Percentiles rank a stretch among this genome's conserved stretches.
These are phyloP conservation scores for Candida sp. DNA, from an alignment of 1,139 yeast genomes.

Conservation along the genomic window DNA sequence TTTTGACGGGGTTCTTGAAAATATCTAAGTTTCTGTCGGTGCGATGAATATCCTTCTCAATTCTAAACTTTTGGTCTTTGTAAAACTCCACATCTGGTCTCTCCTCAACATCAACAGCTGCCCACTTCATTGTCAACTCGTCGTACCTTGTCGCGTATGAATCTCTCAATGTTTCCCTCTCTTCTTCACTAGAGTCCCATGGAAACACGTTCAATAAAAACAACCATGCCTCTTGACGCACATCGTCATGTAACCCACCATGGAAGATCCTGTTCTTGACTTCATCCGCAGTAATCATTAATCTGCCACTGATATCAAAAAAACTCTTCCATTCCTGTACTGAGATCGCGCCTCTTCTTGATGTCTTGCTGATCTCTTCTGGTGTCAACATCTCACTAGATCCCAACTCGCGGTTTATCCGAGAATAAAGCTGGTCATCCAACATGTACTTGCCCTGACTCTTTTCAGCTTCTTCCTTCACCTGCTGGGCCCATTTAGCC, in stretches of 20 bases:
- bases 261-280: slow-evolving; percentile 86
- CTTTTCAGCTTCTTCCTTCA: slow-evolving; percentile 89
- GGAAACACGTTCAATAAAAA: slow-evolving; percentile 84
- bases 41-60: slow-evolving; percentile 92
- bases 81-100: slow-evolving; percentile 72
- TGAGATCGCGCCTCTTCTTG: slow-evolving; percentile 68
- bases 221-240: slow-evolving; percentile 83
- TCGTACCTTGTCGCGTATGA: slow-evolving; percentile 69
- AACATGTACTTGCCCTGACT: slow-evolving; percentile 64
- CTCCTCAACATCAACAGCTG: slow-evolving; percentile 57
- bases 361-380: slow-evolving; percentile 61
- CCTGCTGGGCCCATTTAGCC: slow-evolving; percentile 97
- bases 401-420: slow-evolving; percentile 74
- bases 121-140: slow-evolving; percentile 71
- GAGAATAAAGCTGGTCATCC: slow-evolving; percentile 60
- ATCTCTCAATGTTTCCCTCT: slow-evolving; percentile 60
- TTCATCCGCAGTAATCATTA: slow-evolving; percentile 74
- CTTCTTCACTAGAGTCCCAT: slow-evolving; percentile 82
- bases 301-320: slow-evolving; percentile 79
- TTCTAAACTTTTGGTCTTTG: slow-evolving; percentile 87
- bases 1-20: slow-evolving; percentile 46
- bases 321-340: slow-evolving; percentile 84
- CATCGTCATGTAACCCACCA: slow-evolving; percentile 71
- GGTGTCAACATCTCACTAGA: slow-evolving; percentile 59
- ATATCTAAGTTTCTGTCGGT: slow-evolving; percentile 82